These are phyloP conservation scores for Pseudozyma thailandica DNA, from an alignment of 1,284 basidiomycete species.

Conservation along the genomic window DNA sequence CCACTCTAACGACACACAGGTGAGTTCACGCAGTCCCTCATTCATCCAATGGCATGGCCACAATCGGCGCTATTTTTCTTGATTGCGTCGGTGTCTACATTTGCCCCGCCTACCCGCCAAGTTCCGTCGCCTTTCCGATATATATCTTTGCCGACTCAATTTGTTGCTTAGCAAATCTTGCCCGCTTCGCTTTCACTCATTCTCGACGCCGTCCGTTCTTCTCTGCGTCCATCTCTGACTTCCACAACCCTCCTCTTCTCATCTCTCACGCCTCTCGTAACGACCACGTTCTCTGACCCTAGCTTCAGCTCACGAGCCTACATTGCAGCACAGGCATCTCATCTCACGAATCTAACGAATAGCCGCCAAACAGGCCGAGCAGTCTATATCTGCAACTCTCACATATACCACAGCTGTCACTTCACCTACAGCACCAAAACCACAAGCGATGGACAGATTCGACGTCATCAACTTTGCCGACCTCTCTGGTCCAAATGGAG, in stretches of 20 bases:
- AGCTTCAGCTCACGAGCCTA: neutral
- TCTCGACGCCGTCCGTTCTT: neutral
- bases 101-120: neutral
- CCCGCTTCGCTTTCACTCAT: neutral
- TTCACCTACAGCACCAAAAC: neutral
- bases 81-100: neutral
- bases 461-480: conserved; percentile 64
- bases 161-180: neutral
- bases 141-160: neutral
- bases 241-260: conserved; percentile 9
- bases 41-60: no score
- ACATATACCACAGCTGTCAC: no score
- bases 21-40: conserved; percentile 1
- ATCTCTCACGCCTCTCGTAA: neutral
- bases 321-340: neutral
- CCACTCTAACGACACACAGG: neutral
- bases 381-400: no score
- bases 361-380: conserved; percentile 3
- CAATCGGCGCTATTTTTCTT: no score
- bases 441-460: conserved; percentile 55
- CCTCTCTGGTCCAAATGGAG: conserved; percentile 58
- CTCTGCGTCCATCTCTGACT: neutral
- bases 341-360: conserved; percentile 9
- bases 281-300: neutral
- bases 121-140: neutral